phyloP scores from a whole-genome alignment of 495 filamentous ascomycete genomes.

The Hypoxylon trugodes region DNA sequence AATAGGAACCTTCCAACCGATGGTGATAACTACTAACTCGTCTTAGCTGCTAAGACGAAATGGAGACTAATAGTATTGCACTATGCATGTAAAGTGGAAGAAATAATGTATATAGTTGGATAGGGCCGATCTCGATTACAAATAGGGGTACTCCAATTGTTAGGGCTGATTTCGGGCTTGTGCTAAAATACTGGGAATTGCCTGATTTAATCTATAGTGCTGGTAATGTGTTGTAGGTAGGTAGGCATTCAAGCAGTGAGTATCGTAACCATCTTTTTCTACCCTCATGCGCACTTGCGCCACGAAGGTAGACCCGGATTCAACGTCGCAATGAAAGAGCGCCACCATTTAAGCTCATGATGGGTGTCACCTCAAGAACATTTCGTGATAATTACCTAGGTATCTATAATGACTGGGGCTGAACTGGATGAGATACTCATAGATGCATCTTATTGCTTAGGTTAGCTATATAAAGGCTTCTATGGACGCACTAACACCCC shows the following conservation, averaged over 20 bases:
- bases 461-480: not conserved
- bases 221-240: not conserved
- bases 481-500: too few species aligned
- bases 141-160: slow-evolving; percentile 6
- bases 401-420: not conserved
- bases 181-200: not conserved
- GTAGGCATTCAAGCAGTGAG: not conserved
- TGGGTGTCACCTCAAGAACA: slow-evolving; percentile 13
- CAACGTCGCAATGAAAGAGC: slow-evolving; percentile 17
- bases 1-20: slow-evolving; percentile 11
- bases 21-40: slow-evolving; percentile 18
- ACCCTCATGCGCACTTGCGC: not conserved
- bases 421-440: not conserved
- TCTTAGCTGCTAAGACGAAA: slow-evolving; percentile 12
- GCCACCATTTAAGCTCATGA: slow-evolving; percentile 13
- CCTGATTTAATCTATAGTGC: not conserved
- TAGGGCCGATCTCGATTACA: slow-evolving; percentile 19
- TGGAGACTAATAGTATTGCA: slow-evolving; percentile 11
- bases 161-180: slow-evolving; percentile 30
- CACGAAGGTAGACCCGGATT: slow-evolving; percentile 21
- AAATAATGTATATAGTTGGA: slow-evolving; percentile 11
- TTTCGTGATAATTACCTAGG: not conserved
- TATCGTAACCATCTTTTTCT: not conserved
- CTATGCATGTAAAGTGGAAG: slow-evolving; percentile 9
- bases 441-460: not conserved